Evolutionary conservation across 2,329 filamentous ascomycete genomes (phyloP).

Genomic region (Coniochaeta prunicola): DNA sequence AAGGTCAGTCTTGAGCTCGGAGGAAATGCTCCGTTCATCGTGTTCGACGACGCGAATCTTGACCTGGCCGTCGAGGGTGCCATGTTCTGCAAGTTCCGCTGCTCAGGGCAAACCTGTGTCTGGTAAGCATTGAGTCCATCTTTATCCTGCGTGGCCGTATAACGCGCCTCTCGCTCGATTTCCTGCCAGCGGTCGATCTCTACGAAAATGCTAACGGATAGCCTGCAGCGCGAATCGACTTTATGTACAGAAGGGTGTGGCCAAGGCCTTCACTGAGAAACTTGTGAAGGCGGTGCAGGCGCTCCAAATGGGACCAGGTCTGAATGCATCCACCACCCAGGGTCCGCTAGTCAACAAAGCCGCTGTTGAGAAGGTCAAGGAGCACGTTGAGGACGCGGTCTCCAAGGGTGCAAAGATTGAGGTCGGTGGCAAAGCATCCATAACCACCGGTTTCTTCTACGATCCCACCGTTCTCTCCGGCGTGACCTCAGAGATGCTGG

Average conservation of each 20-base stretch:
- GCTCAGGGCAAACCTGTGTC: constrained; percentile 58
- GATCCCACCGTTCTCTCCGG: constrained; percentile 64
- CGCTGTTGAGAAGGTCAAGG: constrained; percentile 11
- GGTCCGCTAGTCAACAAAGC: constrained; percentile 12
- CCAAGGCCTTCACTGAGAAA: constrained; percentile 11
- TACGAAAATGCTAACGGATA: neutral
- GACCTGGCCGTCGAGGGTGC: constrained; percentile 47
- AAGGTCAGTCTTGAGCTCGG: constrained; percentile 59
- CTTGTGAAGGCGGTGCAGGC: constrained; percentile 9
- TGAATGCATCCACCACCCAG: constrained; percentile 8
- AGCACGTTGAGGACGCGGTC: constrained; percentile 12
- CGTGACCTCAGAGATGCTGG: constrained; percentile 10
- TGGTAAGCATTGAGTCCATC: constrained; percentile 8
- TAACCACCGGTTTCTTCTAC: constrained; percentile 57
- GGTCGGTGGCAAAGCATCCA: constrained; percentile 45
- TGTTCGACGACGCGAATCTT: constrained; percentile 56
- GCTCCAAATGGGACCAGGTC: constrained; percentile 7
- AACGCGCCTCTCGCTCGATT: no score
- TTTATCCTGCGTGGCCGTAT: no score
- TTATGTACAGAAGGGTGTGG: constrained; percentile 13
- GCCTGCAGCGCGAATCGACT: constrained; percentile 13
- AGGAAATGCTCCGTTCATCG: constrained; percentile 56
- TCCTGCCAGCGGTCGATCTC: neutral
- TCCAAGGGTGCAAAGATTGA: constrained; percentile 12
- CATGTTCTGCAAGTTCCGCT: constrained; percentile 24